A percentile compares a stretch with the other conserved stretches of the same genome.
Conservation (phyloP, 345 rosid genomes). For the Acer negundo region DNA sequence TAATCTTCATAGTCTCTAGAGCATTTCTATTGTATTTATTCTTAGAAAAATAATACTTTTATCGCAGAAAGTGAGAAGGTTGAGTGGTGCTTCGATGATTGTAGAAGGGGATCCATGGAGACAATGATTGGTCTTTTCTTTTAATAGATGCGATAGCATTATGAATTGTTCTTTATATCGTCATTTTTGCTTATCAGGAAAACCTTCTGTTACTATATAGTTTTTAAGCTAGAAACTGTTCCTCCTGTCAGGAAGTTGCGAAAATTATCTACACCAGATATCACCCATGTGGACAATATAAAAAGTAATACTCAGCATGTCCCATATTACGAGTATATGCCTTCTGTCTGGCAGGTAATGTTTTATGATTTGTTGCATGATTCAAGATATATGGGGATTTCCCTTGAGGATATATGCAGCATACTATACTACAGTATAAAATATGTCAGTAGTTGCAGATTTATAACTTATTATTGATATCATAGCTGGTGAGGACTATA, state of each 20-base stretch:
- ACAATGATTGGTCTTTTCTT: too few species aligned
- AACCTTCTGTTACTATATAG: constrained; percentile 18
- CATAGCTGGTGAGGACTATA: background rate
- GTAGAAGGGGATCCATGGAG: too few species aligned
- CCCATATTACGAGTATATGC: constrained; percentile 74
- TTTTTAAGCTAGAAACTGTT: constrained; percentile 11
- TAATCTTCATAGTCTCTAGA: too few species aligned
- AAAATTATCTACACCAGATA: constrained; percentile 29
- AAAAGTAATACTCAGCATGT: constrained; percentile 35
- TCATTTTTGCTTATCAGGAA: background rate
- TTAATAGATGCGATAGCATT: too few species aligned
- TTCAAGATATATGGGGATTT: constrained; percentile 6
- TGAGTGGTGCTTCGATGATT: too few species aligned
- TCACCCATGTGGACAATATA: constrained; percentile 27
- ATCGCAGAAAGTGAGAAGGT: too few species aligned
- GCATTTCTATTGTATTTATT: too few species aligned
- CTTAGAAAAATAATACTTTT: too few species aligned
- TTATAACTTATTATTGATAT: background rate
- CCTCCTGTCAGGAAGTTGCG: constrained; percentile 35
- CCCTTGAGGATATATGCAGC: background rate
- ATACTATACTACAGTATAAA: background rate
- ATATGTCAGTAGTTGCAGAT: background rate
- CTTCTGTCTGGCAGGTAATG: constrained; percentile 84
- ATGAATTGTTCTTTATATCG: background rate
- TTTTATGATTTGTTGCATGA: constrained; percentile 16